Conservation (phyloP, 1,139 yeast genomes). For the Pichia cactophila region DNA sequence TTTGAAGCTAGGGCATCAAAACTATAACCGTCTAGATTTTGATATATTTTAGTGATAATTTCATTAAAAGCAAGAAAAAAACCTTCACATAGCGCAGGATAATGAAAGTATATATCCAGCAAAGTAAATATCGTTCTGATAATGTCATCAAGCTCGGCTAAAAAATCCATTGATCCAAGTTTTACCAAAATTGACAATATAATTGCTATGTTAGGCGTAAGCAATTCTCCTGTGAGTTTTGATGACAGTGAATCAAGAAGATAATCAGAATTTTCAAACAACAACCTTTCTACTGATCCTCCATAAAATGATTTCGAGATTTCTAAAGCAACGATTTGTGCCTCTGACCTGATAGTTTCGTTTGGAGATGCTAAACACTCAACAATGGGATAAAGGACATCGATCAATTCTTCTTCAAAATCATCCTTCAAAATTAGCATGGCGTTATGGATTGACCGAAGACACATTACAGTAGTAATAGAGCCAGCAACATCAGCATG, state of each 20-base stretch:
- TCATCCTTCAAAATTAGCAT: constrained; percentile 33
- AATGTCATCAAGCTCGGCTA: constrained; percentile 66
- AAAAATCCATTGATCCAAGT: constrained; percentile 59
- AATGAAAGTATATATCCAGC: constrained; percentile 80
- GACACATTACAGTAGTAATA: constrained; percentile 25
- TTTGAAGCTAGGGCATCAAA: constrained; percentile 17
- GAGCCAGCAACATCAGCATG: constrained; percentile 7
- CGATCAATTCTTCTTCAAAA: constrained; percentile 44
- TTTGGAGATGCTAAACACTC: constrained; percentile 46
- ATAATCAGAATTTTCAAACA: constrained; percentile 71
- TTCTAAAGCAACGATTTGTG: constrained; percentile 37
- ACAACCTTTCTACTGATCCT: constrained; percentile 47
- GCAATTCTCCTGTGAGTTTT: constrained; percentile 55
- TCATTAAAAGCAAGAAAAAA: constrained; percentile 68
- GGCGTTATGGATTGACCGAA: constrained; percentile 36
- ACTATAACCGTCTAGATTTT: constrained; percentile 30
- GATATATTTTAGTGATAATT: constrained; percentile 46
- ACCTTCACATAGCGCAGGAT: constrained; percentile 61
- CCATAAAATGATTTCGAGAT: constrained; percentile 51
- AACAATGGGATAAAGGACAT: constrained; percentile 47
- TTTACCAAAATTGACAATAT: constrained; percentile 59
- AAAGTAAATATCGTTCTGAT: constrained; percentile 63
- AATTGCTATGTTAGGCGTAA: constrained; percentile 69
- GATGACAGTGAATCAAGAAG: constrained; percentile 68
- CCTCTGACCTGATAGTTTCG: constrained; percentile 36